Evolutionary conservation across 2,329 filamentous ascomycete genomes (phyloP).

Genomic region (Pestalotiopsis sp.): DNA sequence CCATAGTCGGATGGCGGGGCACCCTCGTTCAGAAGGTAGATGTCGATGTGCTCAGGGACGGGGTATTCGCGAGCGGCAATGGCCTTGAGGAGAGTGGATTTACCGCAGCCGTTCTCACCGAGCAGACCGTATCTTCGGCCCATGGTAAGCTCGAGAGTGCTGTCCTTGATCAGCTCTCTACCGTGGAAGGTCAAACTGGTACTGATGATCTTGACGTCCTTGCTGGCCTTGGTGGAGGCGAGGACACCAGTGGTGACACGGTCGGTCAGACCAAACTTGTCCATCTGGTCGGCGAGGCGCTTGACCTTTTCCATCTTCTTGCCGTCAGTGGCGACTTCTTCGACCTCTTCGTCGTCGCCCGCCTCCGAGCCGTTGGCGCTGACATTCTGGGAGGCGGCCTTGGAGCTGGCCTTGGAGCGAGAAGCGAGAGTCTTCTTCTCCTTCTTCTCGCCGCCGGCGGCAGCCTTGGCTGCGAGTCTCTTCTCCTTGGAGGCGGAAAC

Average conservation of each 20-base stretch:
- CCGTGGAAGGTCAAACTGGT: conserved; percentile 96
- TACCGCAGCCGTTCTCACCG: conserved; percentile 98
- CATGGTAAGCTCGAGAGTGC: conserved; percentile 89
- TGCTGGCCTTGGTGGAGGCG: conserved; percentile 79
- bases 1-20: conserved; percentile 86
- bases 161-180: conserved; percentile 91
- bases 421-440: conserved; percentile 78
- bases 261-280: conserved; percentile 94
- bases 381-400: conserved; percentile 62
- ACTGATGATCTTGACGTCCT: conserved; percentile 97
- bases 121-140: conserved; percentile 92
- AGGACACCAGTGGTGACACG: conserved; percentile 98
- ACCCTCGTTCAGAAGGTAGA: conserved; percentile 97
- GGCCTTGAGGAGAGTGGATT: conserved; percentile 95
- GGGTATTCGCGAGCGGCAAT: conserved; percentile 94
- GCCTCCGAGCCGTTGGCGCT: conserved; percentile 69
- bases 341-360: conserved; percentile 71
- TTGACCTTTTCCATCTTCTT: conserved; percentile 80
- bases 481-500: conserved; percentile 73
- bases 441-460: conserved; percentile 73
- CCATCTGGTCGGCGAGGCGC: conserved; percentile 89
- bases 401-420: conserved; percentile 67
- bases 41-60: conserved; percentile 94
- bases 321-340: conserved; percentile 69
- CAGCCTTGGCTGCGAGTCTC: conserved; percentile 71